phyloP scores from a whole-genome alignment of 75 land plant species.

The Isoetes taiwanensis region DNA sequence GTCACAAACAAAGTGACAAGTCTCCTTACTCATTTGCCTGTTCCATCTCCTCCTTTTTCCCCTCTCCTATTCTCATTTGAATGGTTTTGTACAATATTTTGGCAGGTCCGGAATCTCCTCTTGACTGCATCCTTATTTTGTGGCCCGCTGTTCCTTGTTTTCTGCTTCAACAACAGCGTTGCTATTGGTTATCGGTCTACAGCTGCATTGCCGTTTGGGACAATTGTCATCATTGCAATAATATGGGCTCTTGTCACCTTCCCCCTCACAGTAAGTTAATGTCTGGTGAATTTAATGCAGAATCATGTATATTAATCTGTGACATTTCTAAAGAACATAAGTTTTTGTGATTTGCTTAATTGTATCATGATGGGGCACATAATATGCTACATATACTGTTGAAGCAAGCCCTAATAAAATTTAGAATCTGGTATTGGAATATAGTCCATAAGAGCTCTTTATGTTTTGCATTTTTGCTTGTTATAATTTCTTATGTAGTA shows the following conservation, averaged over 20 bases:
- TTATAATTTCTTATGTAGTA: not conserved
- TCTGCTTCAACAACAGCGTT: conserved; percentile 48
- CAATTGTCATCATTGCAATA: conserved; percentile 46
- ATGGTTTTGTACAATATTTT: conserved; percentile 3
- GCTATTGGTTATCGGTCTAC: conserved; percentile 49
- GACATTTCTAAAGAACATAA: no score
- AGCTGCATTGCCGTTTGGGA: conserved; percentile 58
- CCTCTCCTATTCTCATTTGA: not conserved
- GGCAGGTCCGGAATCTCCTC: conserved; percentile 36
- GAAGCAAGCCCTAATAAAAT: no score
- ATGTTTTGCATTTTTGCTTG: not conserved
- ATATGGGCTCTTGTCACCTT: conserved; percentile 69
- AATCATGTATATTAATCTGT: not conserved
- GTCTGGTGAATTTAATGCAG: not conserved
- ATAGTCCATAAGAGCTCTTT: no score
- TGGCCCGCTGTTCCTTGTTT: conserved; percentile 42
- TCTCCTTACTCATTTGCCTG: no score
- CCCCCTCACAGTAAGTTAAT: conserved; percentile 26
- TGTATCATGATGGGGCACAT: not conserved
- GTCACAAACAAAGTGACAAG: no score
- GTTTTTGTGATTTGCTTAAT: no score
- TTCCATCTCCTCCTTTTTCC: no score
- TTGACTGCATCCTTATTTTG: conserved; percentile 54
- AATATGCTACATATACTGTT: not conserved
- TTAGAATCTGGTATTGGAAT: no score